Base-by-base conservation (phyloP, 106 monocot genomes). In the Acanthochlamys bracteata region DNA sequence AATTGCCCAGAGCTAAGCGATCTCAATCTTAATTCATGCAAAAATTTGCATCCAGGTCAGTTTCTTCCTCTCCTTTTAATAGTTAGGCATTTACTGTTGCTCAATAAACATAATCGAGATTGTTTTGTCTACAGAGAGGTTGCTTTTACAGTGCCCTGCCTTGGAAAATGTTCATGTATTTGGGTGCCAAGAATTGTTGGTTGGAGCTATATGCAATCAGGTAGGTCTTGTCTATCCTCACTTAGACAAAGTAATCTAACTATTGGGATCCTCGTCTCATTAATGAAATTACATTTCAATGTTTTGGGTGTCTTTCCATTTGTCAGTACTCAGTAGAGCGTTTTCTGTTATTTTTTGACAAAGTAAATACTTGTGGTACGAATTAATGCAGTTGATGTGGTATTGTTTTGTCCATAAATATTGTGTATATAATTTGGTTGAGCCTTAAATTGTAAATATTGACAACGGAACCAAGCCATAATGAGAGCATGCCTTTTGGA, bases 1-100 rank as follows among this genome's bases (percentile, higher is more conserved):
- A 96, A 91, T 60, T 95, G 95, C 52, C 95, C 95, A 8, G 76
- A 87, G 61, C 90, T 95, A 19, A 71, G 69, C 57, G 95, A 95
- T 64, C 84, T 95, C 19, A 95, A 95, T 78, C 84, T 95, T 17
- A 95, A 84, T 69, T 82, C 71, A 17, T 95, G 95, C 61, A 84
- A 75, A 55, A 87, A 95, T 70, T 67, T 95, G 59, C 84, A 87
- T 87, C 90, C 95, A 65, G 90, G 95, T 95, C 33, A 46, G 42
- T 7, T 55, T 20, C 22, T 20, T 20, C 55, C 20, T 55, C 55
- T 55, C 22, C 55, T 55, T 10, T 10, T 22, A 55, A 20, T 10
- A 20, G 25, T 21, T 1, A 22, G n/a, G 42, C 49, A 7, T 7
- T 55, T 56, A 15, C 21, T 55, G 4, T 7, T 22, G 12, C 49